Conservation (phyloP, 2,329 filamentous ascomycete species). For the Venturia nashicola region DNA sequence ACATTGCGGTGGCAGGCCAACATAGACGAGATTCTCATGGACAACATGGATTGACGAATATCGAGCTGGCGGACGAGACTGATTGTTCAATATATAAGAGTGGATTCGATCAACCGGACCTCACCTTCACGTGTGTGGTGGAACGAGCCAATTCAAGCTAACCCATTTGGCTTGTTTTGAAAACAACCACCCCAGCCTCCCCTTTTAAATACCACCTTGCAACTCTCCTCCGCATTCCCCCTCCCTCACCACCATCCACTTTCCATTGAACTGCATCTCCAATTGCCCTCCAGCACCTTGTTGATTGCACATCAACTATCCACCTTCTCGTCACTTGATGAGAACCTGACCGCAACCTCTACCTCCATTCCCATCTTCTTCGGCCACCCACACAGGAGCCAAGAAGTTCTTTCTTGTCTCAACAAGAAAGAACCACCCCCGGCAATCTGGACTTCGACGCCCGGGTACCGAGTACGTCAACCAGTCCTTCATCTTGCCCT, state of each 20-base stretch:
- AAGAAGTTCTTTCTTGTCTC: conserved; percentile 49
- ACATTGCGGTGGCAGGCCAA: background rate
- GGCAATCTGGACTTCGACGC: conserved; percentile 99
- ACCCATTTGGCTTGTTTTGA: background rate
- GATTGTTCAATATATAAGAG: background rate
- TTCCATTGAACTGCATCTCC: conserved; percentile 1
- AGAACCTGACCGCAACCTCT: background rate
- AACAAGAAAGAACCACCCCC: conserved; percentile 72
- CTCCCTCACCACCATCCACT: background rate
- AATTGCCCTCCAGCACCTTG: conserved; percentile 8
- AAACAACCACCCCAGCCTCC: background rate
- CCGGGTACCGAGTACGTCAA: conserved; percentile 59
- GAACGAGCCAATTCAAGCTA: background rate
- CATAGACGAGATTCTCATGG: background rate
- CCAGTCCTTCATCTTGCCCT: background rate
- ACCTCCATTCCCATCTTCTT: background rate
- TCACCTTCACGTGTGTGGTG: background rate
- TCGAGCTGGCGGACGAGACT: too few relatives aligned
- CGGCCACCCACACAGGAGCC: conserved; percentile 21
- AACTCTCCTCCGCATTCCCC: background rate
- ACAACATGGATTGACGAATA: background rate
- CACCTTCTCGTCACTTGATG: conserved; percentile 3
- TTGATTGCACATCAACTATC: background rate
- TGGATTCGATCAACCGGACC: background rate
- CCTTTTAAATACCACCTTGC: conserved; percentile 1